Evolutionary conservation across 768 basidiomycete genomes (phyloP).

Genomic region (Psilocybe cyanescens): DNA sequence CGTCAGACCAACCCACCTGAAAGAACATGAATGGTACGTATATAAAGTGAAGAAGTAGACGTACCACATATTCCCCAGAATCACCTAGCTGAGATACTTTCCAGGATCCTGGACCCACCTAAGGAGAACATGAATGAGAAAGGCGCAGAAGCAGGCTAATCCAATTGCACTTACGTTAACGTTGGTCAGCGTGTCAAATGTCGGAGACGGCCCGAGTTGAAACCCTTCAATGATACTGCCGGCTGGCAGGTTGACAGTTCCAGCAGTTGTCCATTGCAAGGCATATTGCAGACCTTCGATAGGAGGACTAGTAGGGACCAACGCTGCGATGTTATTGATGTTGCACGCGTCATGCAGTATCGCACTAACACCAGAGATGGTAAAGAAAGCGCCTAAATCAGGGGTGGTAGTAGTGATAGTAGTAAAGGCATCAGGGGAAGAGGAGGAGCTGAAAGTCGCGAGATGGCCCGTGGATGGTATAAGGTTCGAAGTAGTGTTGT

Average conservation of each 20-base stretch:
- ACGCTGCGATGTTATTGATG: not conserved
- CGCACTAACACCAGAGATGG: not conserved
- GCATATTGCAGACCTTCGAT: not conserved
- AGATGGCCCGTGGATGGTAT: conserved; percentile 8
- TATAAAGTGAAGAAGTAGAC: not conserved
- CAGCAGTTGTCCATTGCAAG: conserved; percentile 2
- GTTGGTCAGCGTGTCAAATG: conserved; percentile 1
- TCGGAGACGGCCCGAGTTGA: conserved; percentile 5
- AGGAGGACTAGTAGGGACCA: not conserved
- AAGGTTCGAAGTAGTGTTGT: conserved; percentile 1
- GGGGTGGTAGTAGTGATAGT: not conserved
- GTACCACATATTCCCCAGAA: not conserved
- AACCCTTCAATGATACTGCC: conserved; percentile 1
- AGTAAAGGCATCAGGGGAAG: not conserved
- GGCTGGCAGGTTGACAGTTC: not conserved
- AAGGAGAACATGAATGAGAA: not conserved
- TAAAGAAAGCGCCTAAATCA: conserved; percentile 10
- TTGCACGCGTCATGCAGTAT: conserved; percentile 8
- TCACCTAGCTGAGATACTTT: not conserved
- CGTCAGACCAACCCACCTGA: conserved; percentile 5
- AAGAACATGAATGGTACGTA: not conserved
- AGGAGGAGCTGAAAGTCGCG: not conserved
- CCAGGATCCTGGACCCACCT: conserved; percentile 3
- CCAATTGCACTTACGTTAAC: not conserved
- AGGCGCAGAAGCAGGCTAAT: not conserved